These are phyloP conservation scores for Exophiala aquamarina DNA, from an alignment of 2,329 filamentous ascomycete genomes.

Conservation along the genomic window DNA sequence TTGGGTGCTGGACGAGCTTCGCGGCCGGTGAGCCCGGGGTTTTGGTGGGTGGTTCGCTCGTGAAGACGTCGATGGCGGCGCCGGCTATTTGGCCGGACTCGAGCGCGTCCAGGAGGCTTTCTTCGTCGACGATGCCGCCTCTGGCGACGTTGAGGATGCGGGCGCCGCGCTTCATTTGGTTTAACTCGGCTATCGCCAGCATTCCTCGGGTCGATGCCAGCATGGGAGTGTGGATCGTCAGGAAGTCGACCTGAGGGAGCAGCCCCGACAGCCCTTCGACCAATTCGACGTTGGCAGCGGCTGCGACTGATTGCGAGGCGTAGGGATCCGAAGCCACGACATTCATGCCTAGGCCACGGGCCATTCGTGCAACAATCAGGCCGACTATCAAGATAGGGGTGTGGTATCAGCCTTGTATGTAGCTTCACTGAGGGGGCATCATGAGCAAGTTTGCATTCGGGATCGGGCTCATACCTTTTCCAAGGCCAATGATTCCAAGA, in stretches of 20 bases:
- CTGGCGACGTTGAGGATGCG: conserved; percentile 77
- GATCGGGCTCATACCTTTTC: conserved; percentile 58
- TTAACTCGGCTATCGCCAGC: conserved; percentile 66
- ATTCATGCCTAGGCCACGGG: conserved; percentile 73
- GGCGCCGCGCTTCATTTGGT: conserved; percentile 70
- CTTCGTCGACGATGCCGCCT: conserved; percentile 78
- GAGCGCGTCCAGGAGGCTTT: conserved; percentile 67
- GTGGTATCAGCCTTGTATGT: too few relatives aligned
- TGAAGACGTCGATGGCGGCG: conserved; percentile 79
- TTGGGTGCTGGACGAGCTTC: conserved; percentile 65
- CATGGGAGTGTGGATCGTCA: conserved; percentile 79
- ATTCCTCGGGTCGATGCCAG: conserved; percentile 75
- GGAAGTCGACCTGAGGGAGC: conserved; percentile 68
- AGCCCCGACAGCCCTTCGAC: conserved; percentile 60
- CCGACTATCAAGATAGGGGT: conserved; percentile 61
- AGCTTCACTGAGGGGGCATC: too few relatives aligned
- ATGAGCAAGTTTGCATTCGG: not conserved
- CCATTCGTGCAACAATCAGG: conserved; percentile 76
- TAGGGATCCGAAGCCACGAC: conserved; percentile 76
- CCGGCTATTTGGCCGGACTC: conserved; percentile 71
- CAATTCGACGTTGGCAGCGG: conserved; percentile 65
- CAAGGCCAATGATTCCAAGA: conserved; percentile 73
- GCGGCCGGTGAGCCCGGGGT: conserved; percentile 60
- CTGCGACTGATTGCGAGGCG: conserved; percentile 70
- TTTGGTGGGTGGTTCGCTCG: conserved; percentile 66